phyloP scores from a whole-genome alignment of 805 yeast species.

The Kodamaea neixiangensis region DNA sequence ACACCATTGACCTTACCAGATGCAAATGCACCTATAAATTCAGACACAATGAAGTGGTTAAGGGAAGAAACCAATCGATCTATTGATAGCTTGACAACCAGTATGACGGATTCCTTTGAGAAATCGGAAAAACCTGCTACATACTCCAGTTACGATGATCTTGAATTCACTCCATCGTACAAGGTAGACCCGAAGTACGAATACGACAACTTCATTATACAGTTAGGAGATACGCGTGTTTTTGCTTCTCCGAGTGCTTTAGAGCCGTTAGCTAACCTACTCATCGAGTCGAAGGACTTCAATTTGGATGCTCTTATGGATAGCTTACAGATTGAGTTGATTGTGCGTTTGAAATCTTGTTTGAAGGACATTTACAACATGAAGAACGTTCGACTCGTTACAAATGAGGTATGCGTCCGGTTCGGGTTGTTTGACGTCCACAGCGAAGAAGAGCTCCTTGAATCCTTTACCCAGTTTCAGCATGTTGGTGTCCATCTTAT shows the following conservation, averaged over 20 bases:
- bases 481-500: slow-evolving; percentile 17
- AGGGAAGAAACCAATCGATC: not conserved
- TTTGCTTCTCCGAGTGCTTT: slow-evolving; percentile 49
- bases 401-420: slow-evolving; percentile 40
- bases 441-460: not conserved
- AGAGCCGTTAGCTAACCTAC: slow-evolving; percentile 37
- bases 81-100: not conserved
- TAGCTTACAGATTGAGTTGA: slow-evolving; percentile 59
- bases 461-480: not conserved
- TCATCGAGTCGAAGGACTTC: slow-evolving; percentile 33
- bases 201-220: slow-evolving; percentile 55
- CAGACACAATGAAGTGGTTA: not conserved
- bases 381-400: slow-evolving; percentile 46
- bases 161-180: slow-evolving; percentile 28
- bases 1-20: slow-evolving; percentile 67
- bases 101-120: not conserved
- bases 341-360: slow-evolving; percentile 42
- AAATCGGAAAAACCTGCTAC: not conserved
- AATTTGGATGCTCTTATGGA: slow-evolving; percentile 60
- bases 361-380: slow-evolving; percentile 35
- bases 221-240: slow-evolving; percentile 52
- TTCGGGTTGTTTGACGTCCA: slow-evolving; percentile 31
- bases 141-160: not conserved
- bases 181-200: slow-evolving; percentile 42
- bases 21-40: slow-evolving; percentile 52